phyloP scores from a whole-genome alignment of 2,329 filamentous ascomycete genomes.

The Aspergillus sp. region DNA sequence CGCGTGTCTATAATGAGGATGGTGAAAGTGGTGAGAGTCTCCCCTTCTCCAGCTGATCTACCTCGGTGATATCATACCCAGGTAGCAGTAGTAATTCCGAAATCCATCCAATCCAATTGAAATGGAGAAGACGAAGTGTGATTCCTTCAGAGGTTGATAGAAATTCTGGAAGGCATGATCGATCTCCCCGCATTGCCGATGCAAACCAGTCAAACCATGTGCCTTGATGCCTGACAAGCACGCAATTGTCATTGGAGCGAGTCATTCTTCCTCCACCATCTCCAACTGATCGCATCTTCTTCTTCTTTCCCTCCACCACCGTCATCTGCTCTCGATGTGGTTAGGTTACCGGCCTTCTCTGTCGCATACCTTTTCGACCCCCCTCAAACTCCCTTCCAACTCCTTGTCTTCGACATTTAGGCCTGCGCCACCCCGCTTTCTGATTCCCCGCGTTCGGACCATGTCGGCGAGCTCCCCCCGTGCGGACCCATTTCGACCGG shows the following conservation, averaged over 20 bases:
- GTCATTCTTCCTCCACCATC: not conserved
- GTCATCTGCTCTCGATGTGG: slow-evolving; percentile 1
- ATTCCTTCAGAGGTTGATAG: too few relatives aligned
- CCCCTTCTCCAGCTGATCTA: too few relatives aligned
- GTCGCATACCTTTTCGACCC: not conserved
- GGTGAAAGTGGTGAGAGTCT: too few relatives aligned
- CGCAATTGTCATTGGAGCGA: not conserved
- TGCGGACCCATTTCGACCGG: slow-evolving; percentile 46
- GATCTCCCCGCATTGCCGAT: too few relatives aligned
- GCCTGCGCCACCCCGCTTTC: slow-evolving; percentile 18
- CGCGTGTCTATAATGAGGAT: too few relatives aligned
- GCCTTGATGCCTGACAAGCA: slow-evolving; percentile 2
- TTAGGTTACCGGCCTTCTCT: not conserved
- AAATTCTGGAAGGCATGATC: too few relatives aligned
- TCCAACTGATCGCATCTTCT: not conserved
- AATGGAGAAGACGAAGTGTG: too few relatives aligned
- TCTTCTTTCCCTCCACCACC: slow-evolving; percentile 4
- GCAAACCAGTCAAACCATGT: not conserved
- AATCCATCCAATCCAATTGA: too few relatives aligned
- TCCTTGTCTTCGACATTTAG: not conserved
- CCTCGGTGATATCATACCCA: too few relatives aligned
- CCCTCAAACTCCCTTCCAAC: not conserved
- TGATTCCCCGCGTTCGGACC: slow-evolving; percentile 25
- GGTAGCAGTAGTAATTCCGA: too few relatives aligned
- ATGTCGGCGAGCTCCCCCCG: slow-evolving; percentile 41